Base-by-base conservation (phyloP, 1,139 yeast genomes). In the Casaregolazyma lundiana region DNA sequence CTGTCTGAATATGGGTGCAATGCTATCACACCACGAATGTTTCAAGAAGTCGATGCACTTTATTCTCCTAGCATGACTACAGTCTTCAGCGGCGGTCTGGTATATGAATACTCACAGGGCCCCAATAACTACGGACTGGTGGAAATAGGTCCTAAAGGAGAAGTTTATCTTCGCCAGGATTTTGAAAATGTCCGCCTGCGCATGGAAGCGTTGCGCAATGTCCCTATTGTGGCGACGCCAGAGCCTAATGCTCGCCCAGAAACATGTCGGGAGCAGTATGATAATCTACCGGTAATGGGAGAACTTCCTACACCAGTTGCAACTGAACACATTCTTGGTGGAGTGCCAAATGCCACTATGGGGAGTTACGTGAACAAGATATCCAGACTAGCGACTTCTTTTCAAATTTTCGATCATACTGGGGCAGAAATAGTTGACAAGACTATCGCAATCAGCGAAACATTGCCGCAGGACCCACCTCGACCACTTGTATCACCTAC, bases 1-100 rank as follows among this genome's bases (percentile, higher is more conserved):
- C 78, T 92, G 51, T 87, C 97, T 2, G 98, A 92, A 71, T 92
- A 79, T 65, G 98, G 98, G 3, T 92, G 98, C 68, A 92, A 92
- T 64, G 83, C 79, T 52, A 84, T 87, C 1, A 61, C 71, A 13
- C 97, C 97, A 6, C 77, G 98, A 56, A 62, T 70, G 16, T 92
- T 92, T 65, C 85, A 81, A 38, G 98, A 92, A 64, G 80, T 90
- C 26, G 53, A 54, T n/a, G 62, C 64, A 20, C 50, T 62, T 35
- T 81, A 73, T 57, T 58, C 63, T 2, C 60, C 65, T 17, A 76
- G 77, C 2, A 69, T 82, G 64, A 60, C 75, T 29, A 59, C 72
- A 46, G 90, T 24, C 67, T 92, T 50, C 84, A 83, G 65, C 1
- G 98, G 98, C 6, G 98, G 98, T 0, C 71, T 92, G 49, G 94